A percentile compares a stretch with the other conserved stretches of the same genome.
Conservation (phyloP, 192 early-diverging fungal species). For the Allomyces arbusculus region DNA sequence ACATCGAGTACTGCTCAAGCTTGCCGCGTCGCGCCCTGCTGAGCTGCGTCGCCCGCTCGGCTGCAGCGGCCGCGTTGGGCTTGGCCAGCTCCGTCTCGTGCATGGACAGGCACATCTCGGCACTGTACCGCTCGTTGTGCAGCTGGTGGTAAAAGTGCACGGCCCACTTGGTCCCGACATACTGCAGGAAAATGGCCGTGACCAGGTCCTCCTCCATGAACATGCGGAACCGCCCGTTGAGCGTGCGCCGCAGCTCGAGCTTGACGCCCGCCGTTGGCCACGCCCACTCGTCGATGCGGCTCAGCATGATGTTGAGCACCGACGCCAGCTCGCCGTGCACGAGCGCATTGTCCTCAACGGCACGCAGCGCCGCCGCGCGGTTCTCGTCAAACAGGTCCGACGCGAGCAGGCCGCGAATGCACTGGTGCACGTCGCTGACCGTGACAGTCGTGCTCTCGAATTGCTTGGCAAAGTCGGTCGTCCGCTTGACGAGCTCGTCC, state of each 20-base stretch:
- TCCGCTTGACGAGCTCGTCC: too few species aligned
- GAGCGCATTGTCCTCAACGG: constrained; percentile 2
- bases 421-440: neutral
- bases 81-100: too few species aligned
- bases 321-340: constrained; percentile 4
- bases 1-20: too few species aligned
- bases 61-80: too few species aligned
- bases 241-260: constrained; percentile 2
- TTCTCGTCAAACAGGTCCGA: neutral
- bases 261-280: constrained; percentile 2
- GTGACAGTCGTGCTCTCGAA: neutral
- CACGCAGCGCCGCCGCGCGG: neutral
- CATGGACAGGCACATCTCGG: too few species aligned
- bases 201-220: constrained; percentile 12
- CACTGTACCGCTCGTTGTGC: too few species aligned
- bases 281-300: constrained; percentile 1
- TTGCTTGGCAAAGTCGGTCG: too few species aligned
- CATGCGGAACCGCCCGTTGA: constrained; percentile 6
- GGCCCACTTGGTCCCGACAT: constrained; percentile 7
- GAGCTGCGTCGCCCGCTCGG: too few species aligned
- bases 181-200: constrained; percentile 9
- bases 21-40: too few species aligned
- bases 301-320: constrained; percentile 2
- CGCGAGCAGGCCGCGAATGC: neutral
- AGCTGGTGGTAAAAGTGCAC: constrained; percentile 5